Evolutionary conservation across 23 red algal species (phyloP).

Genomic region (Gracilaria vermiculophylla): DNA sequence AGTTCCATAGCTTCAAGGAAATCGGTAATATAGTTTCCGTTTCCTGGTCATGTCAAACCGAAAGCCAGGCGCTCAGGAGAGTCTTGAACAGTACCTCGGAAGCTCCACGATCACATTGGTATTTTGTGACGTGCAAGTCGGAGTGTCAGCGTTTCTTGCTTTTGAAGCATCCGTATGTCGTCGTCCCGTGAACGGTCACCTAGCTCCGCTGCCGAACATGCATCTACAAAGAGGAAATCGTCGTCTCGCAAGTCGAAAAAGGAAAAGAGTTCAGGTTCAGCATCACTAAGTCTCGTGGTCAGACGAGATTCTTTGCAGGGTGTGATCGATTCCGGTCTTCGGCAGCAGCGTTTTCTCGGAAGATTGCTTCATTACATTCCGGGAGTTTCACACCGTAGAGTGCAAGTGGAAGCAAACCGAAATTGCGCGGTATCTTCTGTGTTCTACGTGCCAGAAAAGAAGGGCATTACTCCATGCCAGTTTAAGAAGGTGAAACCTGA

Average conservation of each 20-base stretch:
- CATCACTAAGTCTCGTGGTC: not conserved
- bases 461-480: not conserved
- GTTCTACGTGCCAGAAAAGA: slow-evolving; percentile 11
- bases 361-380: not conserved
- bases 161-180: not conserved
- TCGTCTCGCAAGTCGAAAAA: not conserved
- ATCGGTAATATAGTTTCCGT: too few relatives aligned
- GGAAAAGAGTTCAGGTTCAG: not conserved
- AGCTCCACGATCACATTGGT: not conserved
- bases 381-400: slow-evolving; percentile 3
- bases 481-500: slow-evolving; percentile 28
- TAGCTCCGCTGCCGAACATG: not conserved
- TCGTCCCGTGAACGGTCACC: not conserved
- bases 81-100: not conserved
- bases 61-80: too few relatives aligned
- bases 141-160: not conserved
- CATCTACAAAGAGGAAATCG: not conserved
- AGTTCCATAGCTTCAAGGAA: too few relatives aligned
- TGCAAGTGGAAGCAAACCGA: slow-evolving; percentile 29
- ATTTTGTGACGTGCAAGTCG: not conserved
- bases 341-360: slow-evolving; percentile 24
- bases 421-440: slow-evolving; percentile 2
- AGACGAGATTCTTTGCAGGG: slow-evolving; percentile 10
- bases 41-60: too few relatives aligned
- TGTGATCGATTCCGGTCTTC: not conserved